Base-by-base conservation (phyloP, 139 green algal genomes). In the Auxenochlorella pyrenoidosa region DNA sequence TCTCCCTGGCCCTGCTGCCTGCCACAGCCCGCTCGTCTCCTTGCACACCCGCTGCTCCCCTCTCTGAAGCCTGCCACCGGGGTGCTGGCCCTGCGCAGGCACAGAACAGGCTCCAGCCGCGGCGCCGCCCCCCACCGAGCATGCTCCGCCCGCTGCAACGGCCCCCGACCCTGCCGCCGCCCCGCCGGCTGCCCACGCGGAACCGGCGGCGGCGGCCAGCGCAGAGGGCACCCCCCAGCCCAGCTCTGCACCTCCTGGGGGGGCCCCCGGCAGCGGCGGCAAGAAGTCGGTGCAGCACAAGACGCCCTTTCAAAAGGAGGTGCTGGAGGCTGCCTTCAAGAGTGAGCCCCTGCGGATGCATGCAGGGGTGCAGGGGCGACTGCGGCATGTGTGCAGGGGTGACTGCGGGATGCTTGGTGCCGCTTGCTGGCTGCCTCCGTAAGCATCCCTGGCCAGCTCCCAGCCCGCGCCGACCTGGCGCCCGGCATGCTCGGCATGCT, bases 301-400 rank as follows among this genome's bases (percentile, higher is more conserved):
- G 88, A 97, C 95, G 0, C 92, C 92, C 0, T 87, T 96, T 30
- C 95, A 97, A 47, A 95, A 96, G 73, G 94, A 96, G 68, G 92
- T 94, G 21, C 86, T 97, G 40, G 95, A 97, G 83, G 94, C 93
- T 4, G 93, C 90, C 0, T 97, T 94, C 38, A 65, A 89, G 47
- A 80, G 94, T 96, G 58, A 75, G 92, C 54, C 18, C n/a, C n/a
- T n/a, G n/a, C n/a, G n/a, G n/a, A n/a, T n/a, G 54, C 30, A 19
- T 75, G 26, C 22, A 28, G n/a, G 30, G n/a, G n/a, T n/a, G n/a
- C n/a, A n/a, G n/a, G n/a, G n/a, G n/a, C n/a, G n/a, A n/a, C n/a
- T n/a, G n/a, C n/a, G n/a, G n/a, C n/a, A n/a, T n/a, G n/a, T n/a
- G n/a, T n/a, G n/a, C n/a, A n/a, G n/a, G n/a, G n/a, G n/a, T n/a